phyloP scores from a whole-genome alignment of 2,329 filamentous ascomycete genomes.

The Capronia epimyces region DNA sequence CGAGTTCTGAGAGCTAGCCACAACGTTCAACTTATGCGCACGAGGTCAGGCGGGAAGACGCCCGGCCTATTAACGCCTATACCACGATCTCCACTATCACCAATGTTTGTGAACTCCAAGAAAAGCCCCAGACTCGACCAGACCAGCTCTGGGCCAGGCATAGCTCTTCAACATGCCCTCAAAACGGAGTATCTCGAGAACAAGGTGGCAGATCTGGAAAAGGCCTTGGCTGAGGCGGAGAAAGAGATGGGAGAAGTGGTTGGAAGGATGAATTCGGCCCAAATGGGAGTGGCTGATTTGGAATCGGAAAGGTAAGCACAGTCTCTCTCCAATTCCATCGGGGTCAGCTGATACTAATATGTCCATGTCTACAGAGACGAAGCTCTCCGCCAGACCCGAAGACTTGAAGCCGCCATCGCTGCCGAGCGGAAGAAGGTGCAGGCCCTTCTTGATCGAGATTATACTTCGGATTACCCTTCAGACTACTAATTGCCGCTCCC shows the following conservation, averaged over 20 bases:
- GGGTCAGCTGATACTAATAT: constrained; percentile 26
- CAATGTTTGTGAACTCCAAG: constrained; percentile 51
- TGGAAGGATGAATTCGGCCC: constrained; percentile 71
- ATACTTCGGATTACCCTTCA: constrained; percentile 18
- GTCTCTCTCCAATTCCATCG: background rate
- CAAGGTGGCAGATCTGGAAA: constrained; percentile 78
- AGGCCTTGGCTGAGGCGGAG: constrained; percentile 68
- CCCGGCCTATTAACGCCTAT: constrained; percentile 41
- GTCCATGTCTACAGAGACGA: constrained; percentile 52
- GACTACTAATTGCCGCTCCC: constrained; percentile 15
- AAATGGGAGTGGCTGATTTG: constrained; percentile 75
- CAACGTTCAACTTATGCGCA: constrained; percentile 68
- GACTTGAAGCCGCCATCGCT: constrained; percentile 62
- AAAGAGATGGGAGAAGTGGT: constrained; percentile 80
- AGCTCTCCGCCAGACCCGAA: constrained; percentile 64
- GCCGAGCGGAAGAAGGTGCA: constrained; percentile 52
- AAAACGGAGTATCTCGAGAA: constrained; percentile 71
- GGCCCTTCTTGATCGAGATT: constrained; percentile 21
- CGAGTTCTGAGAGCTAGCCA: constrained; percentile 68
- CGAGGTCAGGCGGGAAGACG: constrained; percentile 50
- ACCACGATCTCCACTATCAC: constrained; percentile 57
- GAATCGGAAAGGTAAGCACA: constrained; percentile 49
- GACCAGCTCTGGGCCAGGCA: constrained; percentile 56
- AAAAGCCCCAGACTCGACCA: constrained; percentile 57
- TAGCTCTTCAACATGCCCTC: constrained; percentile 60